Evolutionary conservation across 768 basidiomycete species (phyloP).

Genomic region (Glaciozyma martinii): DNA sequence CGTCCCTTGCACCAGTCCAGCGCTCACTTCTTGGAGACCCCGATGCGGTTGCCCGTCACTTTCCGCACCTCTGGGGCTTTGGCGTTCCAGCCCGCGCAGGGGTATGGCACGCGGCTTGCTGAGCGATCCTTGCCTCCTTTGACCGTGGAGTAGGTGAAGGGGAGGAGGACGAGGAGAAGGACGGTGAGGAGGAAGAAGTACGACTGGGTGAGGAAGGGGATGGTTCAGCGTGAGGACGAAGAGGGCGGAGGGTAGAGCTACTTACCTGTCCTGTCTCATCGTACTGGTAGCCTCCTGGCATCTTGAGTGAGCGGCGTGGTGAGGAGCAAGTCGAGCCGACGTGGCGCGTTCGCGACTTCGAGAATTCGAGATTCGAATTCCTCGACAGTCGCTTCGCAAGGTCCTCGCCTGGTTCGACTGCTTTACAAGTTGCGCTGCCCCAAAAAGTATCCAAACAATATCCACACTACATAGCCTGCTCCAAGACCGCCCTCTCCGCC

Average conservation of each 20-base stretch:
- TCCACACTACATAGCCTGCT: background rate
- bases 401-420: too few relatives aligned
- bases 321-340: too few relatives aligned
- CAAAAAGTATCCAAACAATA: background rate
- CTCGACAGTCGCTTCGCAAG: too few relatives aligned
- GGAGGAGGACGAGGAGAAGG: slow-evolving; percentile 71
- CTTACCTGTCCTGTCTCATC: slow-evolving; percentile 41
- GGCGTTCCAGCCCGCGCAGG: slow-evolving; percentile 28
- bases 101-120: slow-evolving; percentile 9
- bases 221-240: background rate
- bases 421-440: background rate
- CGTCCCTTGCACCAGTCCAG: background rate
- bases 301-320: too few relatives aligned
- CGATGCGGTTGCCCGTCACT: background rate
- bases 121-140: slow-evolving; percentile 30
- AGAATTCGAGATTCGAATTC: too few relatives aligned
- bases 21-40: slow-evolving; percentile 10
- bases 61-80: slow-evolving; percentile 21
- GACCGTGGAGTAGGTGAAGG: slow-evolving; percentile 51
- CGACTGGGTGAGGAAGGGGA: slow-evolving; percentile 36
- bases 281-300: slow-evolving; percentile 35
- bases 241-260: background rate
- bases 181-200: slow-evolving; percentile 81
- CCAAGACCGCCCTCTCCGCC: slow-evolving; percentile 1
- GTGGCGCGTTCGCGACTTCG: too few relatives aligned